These are phyloP conservation scores for Vaccinium macrocarpon DNA, from an alignment of 148 eudicot genomes.

Conservation along the genomic window DNA sequence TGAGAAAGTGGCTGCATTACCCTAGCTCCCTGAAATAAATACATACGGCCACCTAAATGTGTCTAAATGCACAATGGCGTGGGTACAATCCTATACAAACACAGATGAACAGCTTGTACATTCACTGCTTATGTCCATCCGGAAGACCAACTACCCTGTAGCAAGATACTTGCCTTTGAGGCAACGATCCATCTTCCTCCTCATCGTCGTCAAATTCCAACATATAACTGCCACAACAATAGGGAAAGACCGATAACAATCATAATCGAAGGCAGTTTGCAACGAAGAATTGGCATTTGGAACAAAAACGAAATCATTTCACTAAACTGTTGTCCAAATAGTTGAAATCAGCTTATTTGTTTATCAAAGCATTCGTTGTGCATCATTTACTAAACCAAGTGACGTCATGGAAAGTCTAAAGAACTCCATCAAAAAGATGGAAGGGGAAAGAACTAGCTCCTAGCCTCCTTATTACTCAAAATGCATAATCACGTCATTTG, in stretches of 20 bases:
- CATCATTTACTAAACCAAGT: background rate
- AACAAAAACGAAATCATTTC: background rate
- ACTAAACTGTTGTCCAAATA: background rate
- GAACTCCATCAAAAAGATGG: background rate
- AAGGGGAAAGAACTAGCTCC: background rate
- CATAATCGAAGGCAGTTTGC: background rate
- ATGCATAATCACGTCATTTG: background rate
- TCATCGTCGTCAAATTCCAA: conserved; percentile 95
- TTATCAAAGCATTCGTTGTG: background rate
- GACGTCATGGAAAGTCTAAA: background rate
- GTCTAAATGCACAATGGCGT: background rate
- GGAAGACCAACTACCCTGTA: conserved; percentile 83
- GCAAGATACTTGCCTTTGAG: conserved; percentile 77
- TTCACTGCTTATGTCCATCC: conserved; percentile 83
- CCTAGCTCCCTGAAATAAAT: background rate
- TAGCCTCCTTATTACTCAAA: background rate
- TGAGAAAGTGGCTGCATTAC: background rate
- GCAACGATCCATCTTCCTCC: conserved; percentile 97
- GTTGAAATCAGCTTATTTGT: background rate
- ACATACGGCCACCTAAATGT: background rate
- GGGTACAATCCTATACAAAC: background rate
- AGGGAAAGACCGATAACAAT: background rate
- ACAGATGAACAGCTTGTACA: background rate
- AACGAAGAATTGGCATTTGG: background rate
- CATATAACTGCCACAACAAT: conserved; percentile 51